phyloP scores from a whole-genome alignment of 1,139 yeast genomes.

The Debaryomyces nepalensis region DNA sequence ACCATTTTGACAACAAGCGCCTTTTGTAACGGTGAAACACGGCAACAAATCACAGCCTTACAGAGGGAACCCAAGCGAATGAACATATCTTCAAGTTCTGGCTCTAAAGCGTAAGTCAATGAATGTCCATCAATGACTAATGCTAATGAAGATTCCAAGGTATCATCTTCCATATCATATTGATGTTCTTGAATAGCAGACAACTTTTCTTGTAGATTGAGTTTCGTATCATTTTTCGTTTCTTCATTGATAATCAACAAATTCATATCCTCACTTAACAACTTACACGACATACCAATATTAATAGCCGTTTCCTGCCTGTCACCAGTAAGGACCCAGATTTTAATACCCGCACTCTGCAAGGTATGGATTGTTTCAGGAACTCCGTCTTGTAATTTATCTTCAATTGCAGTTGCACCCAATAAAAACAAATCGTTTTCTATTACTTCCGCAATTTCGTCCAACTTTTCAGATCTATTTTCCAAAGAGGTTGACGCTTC shows the following conservation, averaged over 20 bases:
- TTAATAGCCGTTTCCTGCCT: constrained; percentile 99
- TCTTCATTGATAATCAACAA: constrained; percentile 88
- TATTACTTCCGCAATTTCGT: constrained; percentile 70
- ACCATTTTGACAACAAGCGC: constrained; percentile 95
- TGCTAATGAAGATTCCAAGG: constrained; percentile 75
- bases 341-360: constrained; percentile 94
- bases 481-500: constrained; percentile 83
- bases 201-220: constrained; percentile 74
- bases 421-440: constrained; percentile 78
- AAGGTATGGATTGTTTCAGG: constrained; percentile 95
- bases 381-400: constrained; percentile 95
- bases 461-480: constrained; percentile 75
- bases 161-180: constrained; percentile 58
- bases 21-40: constrained; percentile 97
- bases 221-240: constrained; percentile 69
- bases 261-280: constrained; percentile 95
- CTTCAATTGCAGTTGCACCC: constrained; percentile 99
- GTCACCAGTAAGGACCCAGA: constrained; percentile 98
- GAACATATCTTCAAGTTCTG: constrained; percentile 77
- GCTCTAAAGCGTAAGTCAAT: constrained; percentile 79
- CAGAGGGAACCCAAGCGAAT: constrained; percentile 83
- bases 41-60: constrained; percentile 91
- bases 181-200: constrained; percentile 75
- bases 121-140: constrained; percentile 94
- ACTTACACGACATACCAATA: constrained; percentile 96